phyloP scores from a whole-genome alignment of 2,329 filamentous ascomycete species.

The Monilinia aucupariae region DNA sequence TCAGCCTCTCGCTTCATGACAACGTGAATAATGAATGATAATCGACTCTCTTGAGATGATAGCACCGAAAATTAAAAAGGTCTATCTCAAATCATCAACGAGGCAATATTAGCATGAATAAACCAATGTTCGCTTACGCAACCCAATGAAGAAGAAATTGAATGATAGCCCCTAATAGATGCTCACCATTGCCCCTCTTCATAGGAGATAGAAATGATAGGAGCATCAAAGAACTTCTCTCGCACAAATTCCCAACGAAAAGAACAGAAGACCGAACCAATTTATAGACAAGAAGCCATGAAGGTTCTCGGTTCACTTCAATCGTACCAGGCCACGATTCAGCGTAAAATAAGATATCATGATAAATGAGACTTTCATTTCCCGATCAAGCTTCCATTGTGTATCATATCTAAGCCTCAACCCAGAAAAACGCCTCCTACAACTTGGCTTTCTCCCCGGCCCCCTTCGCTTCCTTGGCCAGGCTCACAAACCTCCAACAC shows the following conservation, averaged over 20 bases:
- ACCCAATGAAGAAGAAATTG: too few relatives aligned
- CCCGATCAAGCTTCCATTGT: not conserved
- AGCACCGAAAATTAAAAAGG: not conserved
- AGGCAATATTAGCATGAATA: not conserved
- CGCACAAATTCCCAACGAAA: too few relatives aligned
- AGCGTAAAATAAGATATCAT: not conserved
- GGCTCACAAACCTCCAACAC: slow-evolving; percentile 68
- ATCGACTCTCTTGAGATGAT: not conserved
- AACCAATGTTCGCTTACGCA: too few relatives aligned
- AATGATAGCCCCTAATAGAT: too few relatives aligned
- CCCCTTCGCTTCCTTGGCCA: slow-evolving; percentile 39
- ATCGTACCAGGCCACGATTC: not conserved
- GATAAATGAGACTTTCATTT: not conserved
- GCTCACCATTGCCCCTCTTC: too few relatives aligned
- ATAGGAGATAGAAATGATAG: too few relatives aligned
- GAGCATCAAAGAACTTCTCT: too few relatives aligned
- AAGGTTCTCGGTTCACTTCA: not conserved
- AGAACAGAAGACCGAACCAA: too few relatives aligned
- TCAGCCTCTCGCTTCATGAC: too few relatives aligned
- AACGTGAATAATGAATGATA: too few relatives aligned
- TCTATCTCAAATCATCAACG: not conserved
- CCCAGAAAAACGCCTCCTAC: slow-evolving; percentile 24
- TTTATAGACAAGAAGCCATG: too few relatives aligned
- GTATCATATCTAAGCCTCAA: not conserved
- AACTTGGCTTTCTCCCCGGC: slow-evolving; percentile 39